Evolutionary conservation across 768 basidiomycete genomes (phyloP), one percentile per base, ranked within the genome.

Genomic region (Termitomyces sp.): DNA sequence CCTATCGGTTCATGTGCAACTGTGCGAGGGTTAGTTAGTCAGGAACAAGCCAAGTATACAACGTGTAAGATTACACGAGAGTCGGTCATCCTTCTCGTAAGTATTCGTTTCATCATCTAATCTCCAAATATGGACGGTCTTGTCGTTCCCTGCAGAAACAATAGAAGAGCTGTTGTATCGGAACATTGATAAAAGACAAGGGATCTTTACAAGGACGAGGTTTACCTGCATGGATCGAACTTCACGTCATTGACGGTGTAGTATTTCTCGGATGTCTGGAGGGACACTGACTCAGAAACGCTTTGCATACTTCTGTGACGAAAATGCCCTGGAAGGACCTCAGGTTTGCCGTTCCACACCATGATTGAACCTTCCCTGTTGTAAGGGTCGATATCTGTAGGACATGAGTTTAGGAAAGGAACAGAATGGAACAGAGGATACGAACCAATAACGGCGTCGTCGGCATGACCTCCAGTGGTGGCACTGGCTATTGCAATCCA

Each of bases 191-290:
- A 26, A 55, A 44, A 43, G 18, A 57, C 56, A 63, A 43, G 35
- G 10, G 18, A 20, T 8, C 13, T 28, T 40, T 33, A 3, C 23
- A 47, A 23, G 12, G n/a, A 41, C 4, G 55, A 10, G n/a, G n/a
- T 72, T 58, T 66, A 82, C 83, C 77, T 74, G 59, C 58, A 64
- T 1, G 84, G 82, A 64, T 83, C 78, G 58, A 85, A 82, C 23
- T 79, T 79, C 41, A 85, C 73, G 58, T 86, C 83, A 51, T 79
- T 77, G 0, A 88, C 77, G 0, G 80, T 73, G 59, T 84, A 86
- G 60, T 85, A 74, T 61, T 82, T 84, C 18, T 55, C 60, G 77
- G 79, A 26, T 50, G 70, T 9, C 38, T 54, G 40, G 13, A 54
- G 50, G 38, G 16, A 41, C 18, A 28, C 53, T 50, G 38, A 48